A percentile compares a stretch with the other conserved stretches of the same genome.
phyloP scores from a whole-genome alignment of 345 rosid genomes.

The Angophora floribunda region DNA sequence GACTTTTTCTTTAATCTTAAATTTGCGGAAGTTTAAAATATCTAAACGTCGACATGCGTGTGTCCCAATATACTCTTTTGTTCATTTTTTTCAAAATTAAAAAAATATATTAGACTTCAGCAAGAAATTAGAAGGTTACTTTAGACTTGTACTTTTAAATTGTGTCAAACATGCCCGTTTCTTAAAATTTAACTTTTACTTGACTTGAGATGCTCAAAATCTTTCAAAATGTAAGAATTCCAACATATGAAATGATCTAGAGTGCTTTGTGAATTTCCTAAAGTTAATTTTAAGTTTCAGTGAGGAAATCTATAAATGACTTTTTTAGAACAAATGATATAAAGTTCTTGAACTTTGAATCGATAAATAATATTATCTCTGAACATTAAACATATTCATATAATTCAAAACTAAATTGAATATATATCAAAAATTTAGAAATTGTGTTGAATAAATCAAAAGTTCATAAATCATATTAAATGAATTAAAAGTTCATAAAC shows the following conservation, averaged over 20 bases:
- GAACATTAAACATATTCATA: too few species aligned
- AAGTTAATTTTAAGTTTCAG: background rate
- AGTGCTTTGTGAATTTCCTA: background rate
- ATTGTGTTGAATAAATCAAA: background rate
- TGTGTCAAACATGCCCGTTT: accelerated
- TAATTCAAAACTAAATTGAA: too few species aligned
- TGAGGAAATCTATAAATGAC: background rate
- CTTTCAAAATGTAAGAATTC: background rate
- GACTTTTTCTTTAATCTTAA: background rate
- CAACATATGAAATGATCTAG: background rate
- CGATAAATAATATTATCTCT: background rate
- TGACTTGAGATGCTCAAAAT: background rate
- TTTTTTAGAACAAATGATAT: background rate
- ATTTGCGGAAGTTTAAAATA: accelerated
- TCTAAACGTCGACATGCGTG: too few species aligned
- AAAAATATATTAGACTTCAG: background rate
- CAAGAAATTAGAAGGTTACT: accelerated
- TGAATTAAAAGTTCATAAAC: accelerated
- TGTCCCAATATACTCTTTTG: accelerated
- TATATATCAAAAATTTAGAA: background rate
- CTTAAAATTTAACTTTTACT: background rate
- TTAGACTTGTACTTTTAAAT: background rate
- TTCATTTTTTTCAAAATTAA: background rate
- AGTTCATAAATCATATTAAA: accelerated
- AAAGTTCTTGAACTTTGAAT: background rate